Evolutionary conservation across 176 grass and related monocot genomes (phyloP).

Genomic region (maize (Zea mays)): DNA sequence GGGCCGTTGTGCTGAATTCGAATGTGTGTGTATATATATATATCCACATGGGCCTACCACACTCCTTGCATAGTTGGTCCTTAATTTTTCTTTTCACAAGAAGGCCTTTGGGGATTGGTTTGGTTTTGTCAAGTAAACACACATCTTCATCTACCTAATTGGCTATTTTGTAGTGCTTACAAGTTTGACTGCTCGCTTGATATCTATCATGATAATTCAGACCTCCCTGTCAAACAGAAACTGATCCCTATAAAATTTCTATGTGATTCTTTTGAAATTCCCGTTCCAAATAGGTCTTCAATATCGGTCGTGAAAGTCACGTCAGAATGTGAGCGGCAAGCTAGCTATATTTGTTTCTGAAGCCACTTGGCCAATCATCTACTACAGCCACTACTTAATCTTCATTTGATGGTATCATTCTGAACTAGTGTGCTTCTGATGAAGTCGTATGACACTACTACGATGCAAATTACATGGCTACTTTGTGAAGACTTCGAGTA

Average conservation of each 20-base stretch:
- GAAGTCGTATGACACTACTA: neutral
- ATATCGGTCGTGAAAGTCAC: neutral
- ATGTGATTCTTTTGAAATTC: neutral
- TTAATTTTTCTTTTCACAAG: neutral
- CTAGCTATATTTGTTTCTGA: neutral
- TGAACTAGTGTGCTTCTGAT: neutral
- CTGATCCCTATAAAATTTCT: neutral
- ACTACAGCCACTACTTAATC: neutral
- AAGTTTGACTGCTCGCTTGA: neutral
- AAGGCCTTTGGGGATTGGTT: neutral
- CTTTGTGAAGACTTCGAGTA: neutral
- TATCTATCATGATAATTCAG: neutral
- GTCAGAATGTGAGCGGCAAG: neutral
- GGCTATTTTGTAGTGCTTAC: neutral
- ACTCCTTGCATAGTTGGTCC: neutral
- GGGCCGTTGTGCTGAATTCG: neutral
- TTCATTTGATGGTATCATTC: neutral
- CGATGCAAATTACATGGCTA: neutral
- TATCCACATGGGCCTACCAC: neutral
- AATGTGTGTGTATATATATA: neutral
- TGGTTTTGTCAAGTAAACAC: neutral
- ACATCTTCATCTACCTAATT: neutral
- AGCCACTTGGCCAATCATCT: neutral
- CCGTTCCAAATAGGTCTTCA: neutral
- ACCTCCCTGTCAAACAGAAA: neutral